Conservation (phyloP, 176 grass and related monocot species). For the Triticum dicoccoides region DNA sequence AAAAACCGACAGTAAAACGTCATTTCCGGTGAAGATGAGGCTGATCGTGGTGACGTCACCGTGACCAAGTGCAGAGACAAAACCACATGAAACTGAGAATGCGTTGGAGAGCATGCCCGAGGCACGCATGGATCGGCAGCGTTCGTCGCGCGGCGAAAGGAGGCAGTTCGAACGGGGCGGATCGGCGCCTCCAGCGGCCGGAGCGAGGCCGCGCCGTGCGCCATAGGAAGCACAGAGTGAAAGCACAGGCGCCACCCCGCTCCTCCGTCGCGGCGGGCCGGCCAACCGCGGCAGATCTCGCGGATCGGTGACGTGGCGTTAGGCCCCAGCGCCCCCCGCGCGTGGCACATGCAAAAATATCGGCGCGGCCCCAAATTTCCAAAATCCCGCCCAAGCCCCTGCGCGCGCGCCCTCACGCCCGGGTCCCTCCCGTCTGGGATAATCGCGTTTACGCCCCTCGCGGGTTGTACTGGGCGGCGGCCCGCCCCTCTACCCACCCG, state of each 20-base stretch:
- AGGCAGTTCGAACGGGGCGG: neutral
- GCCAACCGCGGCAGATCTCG: conserved; percentile 27
- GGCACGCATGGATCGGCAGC: neutral
- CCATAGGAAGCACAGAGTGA: conserved; percentile 5
- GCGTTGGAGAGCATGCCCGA: fast-evolving
- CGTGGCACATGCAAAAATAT: conserved; percentile 33
- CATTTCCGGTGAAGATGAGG: neutral
- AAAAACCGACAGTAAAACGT: too few relatives aligned
- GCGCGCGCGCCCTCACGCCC: fast-evolving
- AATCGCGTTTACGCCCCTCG: fast-evolving
- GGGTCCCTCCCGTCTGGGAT: fast-evolving
- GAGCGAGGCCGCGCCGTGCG: neutral
- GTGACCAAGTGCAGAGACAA: fast-evolving
- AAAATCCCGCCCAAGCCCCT: conserved; percentile 59
- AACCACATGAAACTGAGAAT: neutral
- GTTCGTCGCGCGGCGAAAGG: neutral
- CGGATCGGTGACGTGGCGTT: conserved; percentile 75
- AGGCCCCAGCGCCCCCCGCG: neutral
- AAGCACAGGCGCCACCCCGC: neutral
- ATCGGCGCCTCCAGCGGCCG: neutral
- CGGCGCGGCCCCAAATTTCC: conserved; percentile 32
- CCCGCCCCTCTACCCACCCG: fast-evolving
- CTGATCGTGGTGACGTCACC: neutral
- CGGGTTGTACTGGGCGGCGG: neutral
- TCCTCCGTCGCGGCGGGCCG: neutral